Base-by-base conservation (phyloP, 2,329 filamentous ascomycete genomes). In the Tolypocladium nubicola region DNA sequence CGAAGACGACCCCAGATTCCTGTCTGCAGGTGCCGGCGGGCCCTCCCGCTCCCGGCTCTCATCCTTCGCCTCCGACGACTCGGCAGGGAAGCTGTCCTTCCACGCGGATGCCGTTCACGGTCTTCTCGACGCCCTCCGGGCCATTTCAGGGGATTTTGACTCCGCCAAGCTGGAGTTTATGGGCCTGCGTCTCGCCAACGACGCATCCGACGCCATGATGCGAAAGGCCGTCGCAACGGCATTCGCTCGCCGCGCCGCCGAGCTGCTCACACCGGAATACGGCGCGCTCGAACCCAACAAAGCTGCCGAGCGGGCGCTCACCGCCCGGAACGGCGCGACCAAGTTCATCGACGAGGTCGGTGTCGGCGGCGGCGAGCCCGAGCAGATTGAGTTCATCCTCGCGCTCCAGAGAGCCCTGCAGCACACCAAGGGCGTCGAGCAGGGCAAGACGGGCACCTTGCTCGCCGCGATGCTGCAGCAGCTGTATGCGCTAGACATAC, bases 141-240 rank as follows among this genome's bases (percentile, higher is more conserved):
- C 86, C 26, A 84, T 85, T 14, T 82, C 83, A 16, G 83, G 85
- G 13, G 89, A 95, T 68, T 94, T 96, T 61, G 92, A 96, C 66
- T 79, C 79, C 2, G 82, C 84, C 54, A 90, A 93, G 69, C 82
- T 97, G 39, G 94, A 99, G 70, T 88, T 99, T 61, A 96, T 92
- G 77, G 89, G 90, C 52, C 79, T 97, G n/a, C 87, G 93, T 13
- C 89, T 99, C 71, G 88, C 87, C 56, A 90, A 89, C 66, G 90
- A 97, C 66, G 94, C 94, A 2, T 92, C 90, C 1, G 93, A 96
- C 67, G 82, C 87, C 62, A 88, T 94, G 71, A 89, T 97, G 66
- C 89, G 93, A 50, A 86, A 87, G 39, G 91, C 94, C 19, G 86
- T 97, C 30, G 90, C 90, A 2, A 84, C 87, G 2, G 89, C 92